Percentiles rank a stretch among this genome's conserved stretches.
These are phyloP conservation scores for Entomortierella lignicola DNA, from an alignment of 192 early-diverging fungal species.

Conservation along the genomic window DNA sequence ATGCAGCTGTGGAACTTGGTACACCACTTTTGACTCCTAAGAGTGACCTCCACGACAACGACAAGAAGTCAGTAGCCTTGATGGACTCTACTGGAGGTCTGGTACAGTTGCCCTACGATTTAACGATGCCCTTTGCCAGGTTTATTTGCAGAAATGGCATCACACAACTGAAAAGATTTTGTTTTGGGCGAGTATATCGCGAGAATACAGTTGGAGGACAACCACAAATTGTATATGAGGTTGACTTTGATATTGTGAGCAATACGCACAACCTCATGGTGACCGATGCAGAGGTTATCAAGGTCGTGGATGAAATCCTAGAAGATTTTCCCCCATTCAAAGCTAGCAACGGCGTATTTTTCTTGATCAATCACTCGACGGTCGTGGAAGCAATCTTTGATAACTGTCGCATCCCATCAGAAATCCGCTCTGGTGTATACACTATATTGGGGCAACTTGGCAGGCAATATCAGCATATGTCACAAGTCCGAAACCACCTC, in stretches of 20 bases:
- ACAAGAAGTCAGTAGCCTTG: constrained; percentile 79
- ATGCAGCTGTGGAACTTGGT: constrained; percentile 86
- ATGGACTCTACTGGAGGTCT: constrained; percentile 86
- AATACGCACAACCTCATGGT: constrained; percentile 70
- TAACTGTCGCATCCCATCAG: constrained; percentile 71
- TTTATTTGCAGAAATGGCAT: constrained; percentile 80
- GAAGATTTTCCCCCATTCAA: constrained; percentile 76
- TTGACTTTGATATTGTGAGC: constrained; percentile 93
- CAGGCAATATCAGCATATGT: constrained; percentile 59
- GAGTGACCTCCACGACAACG: constrained; percentile 71
- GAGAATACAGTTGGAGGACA: constrained; percentile 88
- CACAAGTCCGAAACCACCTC: constrained; percentile 70
- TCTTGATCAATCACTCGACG: constrained; percentile 80
- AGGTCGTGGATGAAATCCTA: constrained; percentile 79
- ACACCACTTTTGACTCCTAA: constrained; percentile 89
- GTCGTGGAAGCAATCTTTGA: constrained; percentile 84
- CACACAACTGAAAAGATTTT: constrained; percentile 84
- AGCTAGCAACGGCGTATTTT: constrained; percentile 61
- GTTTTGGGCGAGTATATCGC: constrained; percentile 86
- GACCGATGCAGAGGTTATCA: constrained; percentile 91
- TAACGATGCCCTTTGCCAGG: constrained; percentile 92
- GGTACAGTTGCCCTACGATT: constrained; percentile 89
- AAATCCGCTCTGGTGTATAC: constrained; percentile 65
- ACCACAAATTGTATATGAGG: constrained; percentile 80
- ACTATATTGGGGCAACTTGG: constrained; percentile 71